Percentiles rank a stretch among this genome's conserved stretches.
phyloP scores from a whole-genome alignment of 1,139 yeast genomes.

The Debaryomyces psychrophilus region DNA sequence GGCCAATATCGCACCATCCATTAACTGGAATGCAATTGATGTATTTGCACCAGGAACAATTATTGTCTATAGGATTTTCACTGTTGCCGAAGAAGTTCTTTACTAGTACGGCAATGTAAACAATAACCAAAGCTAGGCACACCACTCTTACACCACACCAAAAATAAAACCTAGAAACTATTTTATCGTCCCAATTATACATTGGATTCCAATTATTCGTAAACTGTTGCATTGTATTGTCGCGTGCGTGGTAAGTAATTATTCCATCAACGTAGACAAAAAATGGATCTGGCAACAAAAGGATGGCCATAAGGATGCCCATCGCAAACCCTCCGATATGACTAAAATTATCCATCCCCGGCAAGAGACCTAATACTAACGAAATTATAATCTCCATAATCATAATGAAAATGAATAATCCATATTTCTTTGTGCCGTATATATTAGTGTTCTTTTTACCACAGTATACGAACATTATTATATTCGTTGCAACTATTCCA shows the following conservation, averaged over 20 bases:
- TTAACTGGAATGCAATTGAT: constrained; percentile 71
- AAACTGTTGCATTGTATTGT: constrained; percentile 46
- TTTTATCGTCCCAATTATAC: constrained; percentile 38
- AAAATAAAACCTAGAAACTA: constrained; percentile 35
- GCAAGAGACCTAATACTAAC: constrained; percentile 67
- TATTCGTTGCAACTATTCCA: constrained; percentile 68
- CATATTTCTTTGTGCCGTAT: constrained; percentile 47
- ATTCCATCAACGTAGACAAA: constrained; percentile 48
- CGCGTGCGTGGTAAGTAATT: constrained; percentile 39
- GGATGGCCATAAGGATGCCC: constrained; percentile 58
- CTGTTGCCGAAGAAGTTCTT: constrained; percentile 49
- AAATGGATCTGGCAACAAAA: constrained; percentile 62
- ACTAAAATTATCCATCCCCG: constrained; percentile 76
- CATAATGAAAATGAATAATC: constrained; percentile 49
- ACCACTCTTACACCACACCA: constrained; percentile 57
- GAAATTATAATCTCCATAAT: constrained; percentile 61
- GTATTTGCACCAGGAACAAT: constrained; percentile 74
- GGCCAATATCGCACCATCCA: constrained; percentile 72
- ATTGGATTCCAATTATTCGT: constrained; percentile 47
- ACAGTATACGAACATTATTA: constrained; percentile 59
- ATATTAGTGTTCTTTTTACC: constrained; percentile 52
- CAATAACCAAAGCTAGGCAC: constrained; percentile 49
- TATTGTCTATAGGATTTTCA: constrained; percentile 36
- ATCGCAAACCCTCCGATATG: constrained; percentile 77
- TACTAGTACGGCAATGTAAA: constrained; percentile 54